Percentiles rank a stretch among this genome's conserved stretches.
Evolutionary conservation across 176 grass and related monocot genomes (phyloP).

Genomic region (Musa acuminata): DNA sequence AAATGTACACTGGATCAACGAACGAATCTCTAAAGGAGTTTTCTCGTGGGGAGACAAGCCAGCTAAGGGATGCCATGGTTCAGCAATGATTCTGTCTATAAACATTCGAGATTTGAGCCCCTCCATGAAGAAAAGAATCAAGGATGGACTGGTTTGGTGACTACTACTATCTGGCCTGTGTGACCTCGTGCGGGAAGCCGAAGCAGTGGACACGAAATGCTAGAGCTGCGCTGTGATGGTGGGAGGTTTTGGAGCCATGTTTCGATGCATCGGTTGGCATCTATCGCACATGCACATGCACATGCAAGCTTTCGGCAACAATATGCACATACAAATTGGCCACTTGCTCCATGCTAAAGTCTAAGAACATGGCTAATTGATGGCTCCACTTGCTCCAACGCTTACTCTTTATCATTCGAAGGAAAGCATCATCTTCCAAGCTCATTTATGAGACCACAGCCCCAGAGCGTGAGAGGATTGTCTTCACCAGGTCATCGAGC

Average conservation of each 20-base stretch:
- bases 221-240: not conserved
- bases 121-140: not conserved
- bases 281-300: not conserved
- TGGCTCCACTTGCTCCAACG: not conserved
- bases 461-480: too few relatives aligned
- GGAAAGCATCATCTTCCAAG: too few relatives aligned
- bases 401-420: too few relatives aligned
- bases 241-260: not conserved
- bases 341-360: not conserved
- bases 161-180: too few relatives aligned
- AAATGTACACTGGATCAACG: not conserved
- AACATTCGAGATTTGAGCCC: not conserved
- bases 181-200: not conserved
- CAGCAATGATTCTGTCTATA: not conserved
- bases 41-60: constrained; percentile 6
- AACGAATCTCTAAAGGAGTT: not conserved
- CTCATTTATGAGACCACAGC: too few relatives aligned
- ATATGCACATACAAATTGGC: not conserved
- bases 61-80: not conserved
- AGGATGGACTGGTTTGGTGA: not conserved
- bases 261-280: not conserved
- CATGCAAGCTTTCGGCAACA: not conserved
- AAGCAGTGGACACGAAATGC: not conserved
- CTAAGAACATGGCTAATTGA: not conserved
- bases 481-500: too few relatives aligned